A percentile compares a stretch with the other conserved stretches of the same genome.
Conservation (phyloP, 805 yeast genomes). For the Candida maesae region DNA sequence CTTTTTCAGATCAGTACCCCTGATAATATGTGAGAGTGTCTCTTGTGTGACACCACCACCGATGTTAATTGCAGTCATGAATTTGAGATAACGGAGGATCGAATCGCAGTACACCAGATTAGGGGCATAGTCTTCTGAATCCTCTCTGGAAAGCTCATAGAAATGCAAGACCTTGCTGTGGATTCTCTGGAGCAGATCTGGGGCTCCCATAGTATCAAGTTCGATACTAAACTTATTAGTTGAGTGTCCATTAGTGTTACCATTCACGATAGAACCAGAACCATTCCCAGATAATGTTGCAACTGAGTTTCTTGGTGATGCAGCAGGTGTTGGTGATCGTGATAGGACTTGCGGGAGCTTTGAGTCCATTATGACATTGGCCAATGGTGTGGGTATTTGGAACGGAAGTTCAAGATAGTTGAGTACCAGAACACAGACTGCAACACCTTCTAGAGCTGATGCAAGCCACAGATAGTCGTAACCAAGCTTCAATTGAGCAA, state of each 20-base stretch:
- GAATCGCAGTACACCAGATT: slow-evolving; percentile 74
- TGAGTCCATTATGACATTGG: slow-evolving; percentile 31
- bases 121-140: slow-evolving; percentile 75
- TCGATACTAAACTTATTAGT: slow-evolving; percentile 11
- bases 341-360: slow-evolving; percentile 13
- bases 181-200: slow-evolving; percentile 36
- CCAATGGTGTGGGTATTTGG: slow-evolving; percentile 34
- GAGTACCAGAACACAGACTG: slow-evolving; percentile 59
- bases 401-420: slow-evolving; percentile 52
- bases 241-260: background rate
- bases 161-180: slow-evolving; percentile 37
- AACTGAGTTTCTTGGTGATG: slow-evolving; percentile 49
- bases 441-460: slow-evolving; percentile 79
- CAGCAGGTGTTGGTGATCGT: slow-evolving; percentile 29
- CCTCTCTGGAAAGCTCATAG: slow-evolving; percentile 50
- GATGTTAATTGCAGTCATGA: slow-evolving; percentile 50
- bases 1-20: slow-evolving; percentile 29
- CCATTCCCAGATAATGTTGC: slow-evolving; percentile 5
- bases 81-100: slow-evolving; percentile 56
- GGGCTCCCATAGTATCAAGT: slow-evolving; percentile 24
- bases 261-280: background rate
- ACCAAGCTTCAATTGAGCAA: slow-evolving; percentile 49
- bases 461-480: slow-evolving; percentile 87
- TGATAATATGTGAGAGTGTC: slow-evolving; percentile 43
- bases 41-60: slow-evolving; percentile 45